Base-by-base conservation (phyloP, 768 basidiomycete genomes). In the Galerina sulciceps region DNA sequence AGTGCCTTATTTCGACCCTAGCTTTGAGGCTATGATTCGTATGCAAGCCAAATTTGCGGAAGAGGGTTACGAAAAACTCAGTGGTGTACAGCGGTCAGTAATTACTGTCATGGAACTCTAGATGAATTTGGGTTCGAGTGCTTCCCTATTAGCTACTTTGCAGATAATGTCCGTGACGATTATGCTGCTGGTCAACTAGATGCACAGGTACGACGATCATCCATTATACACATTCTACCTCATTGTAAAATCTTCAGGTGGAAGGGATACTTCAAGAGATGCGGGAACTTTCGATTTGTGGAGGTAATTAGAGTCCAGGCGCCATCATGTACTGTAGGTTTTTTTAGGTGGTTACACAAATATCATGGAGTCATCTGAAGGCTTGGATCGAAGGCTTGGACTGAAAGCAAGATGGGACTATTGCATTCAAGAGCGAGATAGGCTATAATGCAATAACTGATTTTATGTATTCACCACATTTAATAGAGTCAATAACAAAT, bases 41-140 rank as follows among this genome's bases (percentile, higher is more conserved):
- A 93, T 97, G 87, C 97, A 99, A 69, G 86, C 92, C 69, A 95
- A 96, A 69, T 99, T 99, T 70, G 96, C 96, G 0, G 94, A 98
- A 73, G 96, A 99, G 66, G 96, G 96, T 0, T 99, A 99, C 71
- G 95, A 98, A 77, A 97, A 95, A 75, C 85, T 98, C 50, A 90
- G 94, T 49, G 89, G 93, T 44, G 96, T 98, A 9, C 96, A 99
- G 73, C 79, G 94, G 88, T 93, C 61, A 17, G 76, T 66, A 14
- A 23, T 62, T 42, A 34, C 57, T 45, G 57, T 62, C 53, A 14
- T 44, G 8, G 23, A 4, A 42, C 11, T 43, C 6, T 50, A 36
- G 23, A 47, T 43, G 11, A n/a, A 44, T 1, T 26, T 61, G 14
- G 46, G 10, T 31, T n/a, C 31, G 17, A 38, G 48, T 15, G 5